Base-by-base conservation (phyloP, 768 basidiomycete species). In the Russula earlei region DNA sequence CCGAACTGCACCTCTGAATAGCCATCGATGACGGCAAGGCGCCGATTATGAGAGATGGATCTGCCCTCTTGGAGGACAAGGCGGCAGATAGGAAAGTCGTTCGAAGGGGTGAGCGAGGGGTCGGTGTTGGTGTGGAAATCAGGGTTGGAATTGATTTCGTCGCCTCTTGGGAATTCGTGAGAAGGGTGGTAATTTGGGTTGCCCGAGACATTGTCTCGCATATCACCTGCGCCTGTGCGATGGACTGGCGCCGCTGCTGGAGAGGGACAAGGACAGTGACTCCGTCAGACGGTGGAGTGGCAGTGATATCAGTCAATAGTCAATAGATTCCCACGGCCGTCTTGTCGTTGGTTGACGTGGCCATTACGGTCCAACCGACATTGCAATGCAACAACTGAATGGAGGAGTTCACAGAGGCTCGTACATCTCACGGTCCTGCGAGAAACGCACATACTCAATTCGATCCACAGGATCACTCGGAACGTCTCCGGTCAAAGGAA, bases 1-100 rank as follows among this genome's bases (percentile, higher is more conserved):
- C 90, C 90, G 55, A 92, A 73, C 62, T 90, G 83, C 4, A 83
- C 72, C 66, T 88, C 83, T 10, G 75, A 69, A 63, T 81, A 80
- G 4, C 77, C 73, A 48, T 87, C 79, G 40, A 91, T 69, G 46
- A 87, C 75, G 14, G 80, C 82, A 34, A 86, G 75, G n/a, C 69
- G 71, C 47, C 75, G 68, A 15, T 62, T 52, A 25, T 71, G 76
- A 49, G 84, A 70, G 33, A 90, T 74, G 54, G 86, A 78, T 53
- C 65, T 61, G 50, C 68, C 68, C 12, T 58, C 53, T 20, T 67
- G 64, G 20, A 75, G 70, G 48, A 70, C 60, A 19, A 80, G 74
- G 7, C 77, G 75, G 45, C 76, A 51, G 41, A 65, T 66, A 8
- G 63, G 57, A 5, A 54, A 47, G 44, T 49, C 52, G 42, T 49